These are phyloP conservation scores for Pseudocercospora vitis DNA, from an alignment of 2,329 filamentous ascomycete species.

Conservation along the genomic window DNA sequence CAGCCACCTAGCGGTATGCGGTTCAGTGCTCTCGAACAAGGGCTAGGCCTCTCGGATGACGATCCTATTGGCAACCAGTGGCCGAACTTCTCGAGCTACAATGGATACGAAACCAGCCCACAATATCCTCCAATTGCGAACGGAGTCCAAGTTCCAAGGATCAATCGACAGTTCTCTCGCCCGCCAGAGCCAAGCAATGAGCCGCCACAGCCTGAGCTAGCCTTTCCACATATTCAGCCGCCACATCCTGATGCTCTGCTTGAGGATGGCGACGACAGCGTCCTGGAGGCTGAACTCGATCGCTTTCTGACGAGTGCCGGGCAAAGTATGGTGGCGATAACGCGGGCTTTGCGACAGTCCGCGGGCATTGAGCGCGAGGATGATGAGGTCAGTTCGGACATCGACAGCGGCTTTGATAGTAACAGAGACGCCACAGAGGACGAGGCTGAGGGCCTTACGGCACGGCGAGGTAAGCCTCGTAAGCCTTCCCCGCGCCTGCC, in stretches of 20 bases:
- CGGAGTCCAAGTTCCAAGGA: slow-evolving; percentile 13
- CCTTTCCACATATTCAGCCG: slow-evolving; percentile 32
- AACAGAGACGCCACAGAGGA: slow-evolving; percentile 26
- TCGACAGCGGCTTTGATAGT: slow-evolving; percentile 26
- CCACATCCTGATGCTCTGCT: slow-evolving; percentile 35
- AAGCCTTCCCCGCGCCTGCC: slow-evolving; percentile 3
- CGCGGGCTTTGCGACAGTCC: slow-evolving; percentile 18
- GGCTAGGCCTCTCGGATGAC: slow-evolving; percentile 5
- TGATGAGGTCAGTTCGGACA: slow-evolving; percentile 22
- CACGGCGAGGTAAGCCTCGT: slow-evolving; percentile 11
- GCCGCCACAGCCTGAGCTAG: slow-evolving; percentile 26
- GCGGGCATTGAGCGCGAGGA: slow-evolving; percentile 20
- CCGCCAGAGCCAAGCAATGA: slow-evolving; percentile 23
- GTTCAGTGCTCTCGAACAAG: slow-evolving; percentile 15
- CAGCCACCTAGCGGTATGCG: slow-evolving; percentile 23
- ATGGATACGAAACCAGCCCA: slow-evolving; percentile 21
- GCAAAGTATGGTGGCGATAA: slow-evolving; percentile 19
- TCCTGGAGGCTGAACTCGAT: slow-evolving; percentile 35
- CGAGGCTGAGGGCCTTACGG: slow-evolving; percentile 16
- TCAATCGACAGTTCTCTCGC: slow-evolving; percentile 22
- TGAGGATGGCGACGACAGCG: slow-evolving; percentile 33
- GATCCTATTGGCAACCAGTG: slow-evolving; percentile 18
- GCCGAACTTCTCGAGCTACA: slow-evolving; percentile 24
- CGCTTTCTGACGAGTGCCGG: slow-evolving; percentile 32
- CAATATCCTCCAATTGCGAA: slow-evolving; percentile 11